A percentile compares a stretch with the other conserved stretches of the same genome.
phyloP scores from a whole-genome alignment of 257 asterid genomes.

The Verbena officinalis region DNA sequence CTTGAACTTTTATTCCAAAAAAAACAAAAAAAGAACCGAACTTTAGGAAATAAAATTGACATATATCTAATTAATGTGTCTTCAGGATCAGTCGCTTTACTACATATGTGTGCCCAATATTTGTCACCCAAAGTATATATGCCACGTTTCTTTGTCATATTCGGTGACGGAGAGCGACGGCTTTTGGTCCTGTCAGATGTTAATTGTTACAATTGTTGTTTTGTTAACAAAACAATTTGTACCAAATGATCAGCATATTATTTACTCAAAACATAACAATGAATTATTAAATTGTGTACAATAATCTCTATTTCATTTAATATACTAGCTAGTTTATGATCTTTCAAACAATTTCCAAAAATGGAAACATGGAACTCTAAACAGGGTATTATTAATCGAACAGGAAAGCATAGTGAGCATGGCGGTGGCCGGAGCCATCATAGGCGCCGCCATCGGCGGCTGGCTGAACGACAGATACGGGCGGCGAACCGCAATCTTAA shows the following conservation, averaged over 20 bases:
- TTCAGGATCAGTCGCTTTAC: background rate
- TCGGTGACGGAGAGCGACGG: background rate
- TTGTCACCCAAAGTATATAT: background rate
- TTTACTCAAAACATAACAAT: too few relatives aligned
- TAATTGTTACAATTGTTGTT: background rate
- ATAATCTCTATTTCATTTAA: too few relatives aligned
- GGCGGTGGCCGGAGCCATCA: constrained; percentile 61
- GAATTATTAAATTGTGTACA: too few relatives aligned
- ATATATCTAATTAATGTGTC: too few relatives aligned
- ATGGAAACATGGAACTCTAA: background rate
- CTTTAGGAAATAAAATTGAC: too few relatives aligned
- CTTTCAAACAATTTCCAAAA: too few relatives aligned
- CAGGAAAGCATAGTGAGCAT: constrained; percentile 57
- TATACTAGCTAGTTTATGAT: too few relatives aligned
- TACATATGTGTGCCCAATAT: too few relatives aligned
- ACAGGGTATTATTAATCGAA: background rate
- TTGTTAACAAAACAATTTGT: too few relatives aligned
- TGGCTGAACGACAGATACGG: constrained; percentile 52
- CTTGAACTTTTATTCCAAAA: too few relatives aligned
- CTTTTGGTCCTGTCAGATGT: background rate
- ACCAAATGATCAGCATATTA: too few relatives aligned
- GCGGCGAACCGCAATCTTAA: constrained; percentile 39
- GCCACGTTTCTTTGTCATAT: constrained; percentile 3
- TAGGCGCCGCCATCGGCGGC: constrained; percentile 58
- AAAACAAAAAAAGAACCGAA: too few relatives aligned